Evolutionary conservation across 75 land plant species (phyloP).

Genomic region (Isoetes taiwanensis): DNA sequence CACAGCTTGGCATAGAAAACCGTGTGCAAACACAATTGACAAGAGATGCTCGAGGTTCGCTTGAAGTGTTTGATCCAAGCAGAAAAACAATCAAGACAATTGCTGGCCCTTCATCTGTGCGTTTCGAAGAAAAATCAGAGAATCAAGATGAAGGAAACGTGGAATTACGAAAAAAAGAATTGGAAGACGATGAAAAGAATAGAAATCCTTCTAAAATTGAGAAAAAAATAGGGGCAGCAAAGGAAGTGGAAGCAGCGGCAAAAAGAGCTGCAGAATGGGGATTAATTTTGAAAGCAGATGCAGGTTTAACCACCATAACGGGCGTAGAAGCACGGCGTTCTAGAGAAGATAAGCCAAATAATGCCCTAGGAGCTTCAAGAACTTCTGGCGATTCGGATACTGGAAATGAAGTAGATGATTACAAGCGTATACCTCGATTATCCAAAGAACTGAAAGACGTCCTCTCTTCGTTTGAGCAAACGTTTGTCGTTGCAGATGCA

Average conservation of each 20-base stretch:
- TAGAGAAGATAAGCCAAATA: no score
- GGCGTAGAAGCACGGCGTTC: slow-evolving; percentile 46
- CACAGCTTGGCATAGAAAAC: no score
- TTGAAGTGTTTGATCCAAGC: slow-evolving; percentile 84
- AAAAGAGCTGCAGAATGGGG: slow-evolving; percentile 87
- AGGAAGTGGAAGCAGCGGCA: slow-evolving; percentile 36
- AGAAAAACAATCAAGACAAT: no score
- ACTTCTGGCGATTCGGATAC: slow-evolving; percentile 28
- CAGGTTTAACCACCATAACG: slow-evolving; percentile 41
- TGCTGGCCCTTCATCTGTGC: slow-evolving; percentile 6
- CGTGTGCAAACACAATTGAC: no score
- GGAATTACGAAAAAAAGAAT: not conserved
- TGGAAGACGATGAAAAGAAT: not conserved
- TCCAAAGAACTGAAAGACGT: slow-evolving; percentile 73
- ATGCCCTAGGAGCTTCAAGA: no score
- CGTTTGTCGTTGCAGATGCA: slow-evolving; percentile 83
- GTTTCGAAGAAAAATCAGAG: not conserved
- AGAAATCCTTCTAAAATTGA: not conserved
- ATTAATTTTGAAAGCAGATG: slow-evolving; percentile 56
- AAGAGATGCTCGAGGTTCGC: slow-evolving; percentile 60
- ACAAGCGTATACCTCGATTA: slow-evolving; percentile 33
- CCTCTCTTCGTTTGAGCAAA: slow-evolving; percentile 68
- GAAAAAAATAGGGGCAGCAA: not conserved
- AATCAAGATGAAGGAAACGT: not conserved
- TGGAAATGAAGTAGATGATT: slow-evolving; percentile 23